Evolutionary conservation across 2,329 filamentous ascomycete genomes (phyloP), one percentile per base, ranked within the genome.

Genomic region (Setomelanomma holmii): DNA sequence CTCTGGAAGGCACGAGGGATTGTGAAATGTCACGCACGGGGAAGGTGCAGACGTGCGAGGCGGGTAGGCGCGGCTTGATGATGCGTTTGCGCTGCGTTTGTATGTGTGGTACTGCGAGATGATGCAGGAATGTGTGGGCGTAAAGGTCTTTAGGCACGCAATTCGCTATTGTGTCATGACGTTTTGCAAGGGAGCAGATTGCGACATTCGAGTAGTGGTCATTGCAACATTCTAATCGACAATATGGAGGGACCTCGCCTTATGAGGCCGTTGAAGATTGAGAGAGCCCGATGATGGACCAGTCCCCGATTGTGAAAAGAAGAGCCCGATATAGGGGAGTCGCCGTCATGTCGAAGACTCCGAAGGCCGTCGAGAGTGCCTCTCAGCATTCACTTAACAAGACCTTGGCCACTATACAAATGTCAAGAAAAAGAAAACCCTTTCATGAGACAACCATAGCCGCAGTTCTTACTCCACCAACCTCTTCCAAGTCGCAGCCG

Each of bases 41-140:
- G 45, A 35, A 47, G 45, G 45, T 47, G 36, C 8, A 35, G 10
- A 36, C 30, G 27, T n/a, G 21, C n/a, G 21, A n/a, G 3, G 12
- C 42, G 42, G 42, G 42, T 45, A 45, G 42, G 12, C 17, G 42
- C 42, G 42, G 42, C 30, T 38, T 45, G 30, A 23, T 14, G 30
- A 1, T 23, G 16, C 2, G 10, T 17, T n/a, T 36, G 34, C 11
- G 10, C 14, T 16, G 34, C 4, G 7, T 7, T 16, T 7, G 16
- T 2, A n/a, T 16, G 14, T 36, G 34, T 7, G 14, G 34, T 36
- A n/a, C 34, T n/a, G 34, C n/a, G n/a, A n/a, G n/a, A n/a, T n/a
- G n/a, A n/a, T 30, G 10, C 27, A 14, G 10, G 27, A 30, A 30
- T 8, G 27, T 14, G 27, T 6, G 27, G 10, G 27, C 10, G 5